These are phyloP conservation scores for Talaromyces atroroseus DNA, from an alignment of 2,329 filamentous ascomycete genomes.

Conservation along the genomic window DNA sequence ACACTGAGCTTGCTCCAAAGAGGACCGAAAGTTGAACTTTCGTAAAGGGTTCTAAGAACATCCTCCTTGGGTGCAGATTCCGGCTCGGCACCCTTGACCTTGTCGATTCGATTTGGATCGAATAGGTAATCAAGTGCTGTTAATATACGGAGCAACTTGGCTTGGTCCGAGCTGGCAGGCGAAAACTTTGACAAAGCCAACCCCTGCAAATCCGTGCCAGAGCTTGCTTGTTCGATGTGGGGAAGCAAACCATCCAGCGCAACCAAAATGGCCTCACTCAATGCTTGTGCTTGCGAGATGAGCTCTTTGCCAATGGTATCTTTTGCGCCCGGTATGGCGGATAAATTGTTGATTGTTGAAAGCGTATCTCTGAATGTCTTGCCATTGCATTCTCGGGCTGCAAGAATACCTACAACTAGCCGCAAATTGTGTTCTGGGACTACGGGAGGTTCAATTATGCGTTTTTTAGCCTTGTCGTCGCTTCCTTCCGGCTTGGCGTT, in stretches of 20 bases:
- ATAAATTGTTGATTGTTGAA: slow-evolving; percentile 97
- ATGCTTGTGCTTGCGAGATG: slow-evolving; percentile 73
- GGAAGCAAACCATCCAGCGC: slow-evolving; percentile 80
- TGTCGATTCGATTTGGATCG: slow-evolving; percentile 64
- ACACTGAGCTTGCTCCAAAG: slow-evolving; percentile 91
- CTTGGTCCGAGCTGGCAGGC: slow-evolving; percentile 90
- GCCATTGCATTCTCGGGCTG: slow-evolving; percentile 90
- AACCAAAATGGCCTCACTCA: slow-evolving; percentile 77
- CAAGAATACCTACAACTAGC: slow-evolving; percentile 92
- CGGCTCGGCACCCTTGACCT: slow-evolving; percentile 48
- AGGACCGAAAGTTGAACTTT: slow-evolving; percentile 80
- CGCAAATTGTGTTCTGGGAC: slow-evolving; percentile 86
- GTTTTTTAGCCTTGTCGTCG: slow-evolving; percentile 53
- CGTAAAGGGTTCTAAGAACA: slow-evolving; percentile 79
- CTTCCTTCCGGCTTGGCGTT: slow-evolving; percentile 34
- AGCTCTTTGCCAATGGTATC: slow-evolving; percentile 89
- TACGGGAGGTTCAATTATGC: slow-evolving; percentile 68
- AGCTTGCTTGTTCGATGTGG: slow-evolving; percentile 79
- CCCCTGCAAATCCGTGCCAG: slow-evolving; percentile 91
- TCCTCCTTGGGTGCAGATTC: slow-evolving; percentile 68
- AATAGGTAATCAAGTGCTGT: slow-evolving; percentile 95
- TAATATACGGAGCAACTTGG: slow-evolving; percentile 85
- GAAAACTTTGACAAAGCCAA: slow-evolving; percentile 93
- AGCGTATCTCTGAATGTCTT: slow-evolving; percentile 98
- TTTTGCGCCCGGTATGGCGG: slow-evolving; percentile 84